Percentiles rank a stretch among this genome's conserved stretches.
These are phyloP conservation scores for Solanum rostratum DNA, from an alignment of 257 asterid species.

Conservation along the genomic window DNA sequence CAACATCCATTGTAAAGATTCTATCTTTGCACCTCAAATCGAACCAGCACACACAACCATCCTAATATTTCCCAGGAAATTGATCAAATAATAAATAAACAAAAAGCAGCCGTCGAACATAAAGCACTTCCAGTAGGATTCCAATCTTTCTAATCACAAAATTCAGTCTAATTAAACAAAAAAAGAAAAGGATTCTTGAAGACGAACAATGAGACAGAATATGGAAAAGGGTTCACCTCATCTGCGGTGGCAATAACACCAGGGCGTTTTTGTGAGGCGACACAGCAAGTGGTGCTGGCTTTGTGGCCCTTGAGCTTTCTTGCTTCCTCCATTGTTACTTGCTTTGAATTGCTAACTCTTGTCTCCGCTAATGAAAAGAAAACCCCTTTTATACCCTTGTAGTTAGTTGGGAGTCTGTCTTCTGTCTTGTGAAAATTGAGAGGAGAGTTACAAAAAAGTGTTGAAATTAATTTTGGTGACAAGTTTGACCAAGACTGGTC, in stretches of 20 bases:
- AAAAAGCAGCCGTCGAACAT: neutral
- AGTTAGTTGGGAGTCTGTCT: too few relatives aligned
- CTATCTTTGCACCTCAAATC: constrained; percentile 82
- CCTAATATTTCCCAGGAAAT: constrained; percentile 22
- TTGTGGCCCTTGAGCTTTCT: constrained; percentile 65
- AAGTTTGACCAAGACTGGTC: too few relatives aligned
- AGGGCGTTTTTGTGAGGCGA: constrained; percentile 66
- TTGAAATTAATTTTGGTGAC: too few relatives aligned
- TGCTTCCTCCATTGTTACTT: constrained; percentile 35
- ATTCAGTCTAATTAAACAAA: neutral
- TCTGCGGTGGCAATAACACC: constrained; percentile 71
- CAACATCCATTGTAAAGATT: constrained; percentile 50
- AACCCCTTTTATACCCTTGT: neutral
- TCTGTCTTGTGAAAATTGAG: too few relatives aligned
- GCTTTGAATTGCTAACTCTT: neutral
- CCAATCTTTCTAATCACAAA: neutral
- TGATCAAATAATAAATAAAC: neutral
- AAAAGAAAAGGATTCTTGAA: neutral
- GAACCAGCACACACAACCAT: constrained; percentile 72
- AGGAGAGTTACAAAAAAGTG: too few relatives aligned
- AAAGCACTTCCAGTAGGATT: neutral
- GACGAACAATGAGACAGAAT: neutral
- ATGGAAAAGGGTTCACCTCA: constrained; percentile 35
- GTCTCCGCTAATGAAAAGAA: too few relatives aligned
- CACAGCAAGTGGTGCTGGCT: constrained; percentile 68